Conservation (phyloP, 306 rosid species). For the Quillaja saponaria region DNA sequence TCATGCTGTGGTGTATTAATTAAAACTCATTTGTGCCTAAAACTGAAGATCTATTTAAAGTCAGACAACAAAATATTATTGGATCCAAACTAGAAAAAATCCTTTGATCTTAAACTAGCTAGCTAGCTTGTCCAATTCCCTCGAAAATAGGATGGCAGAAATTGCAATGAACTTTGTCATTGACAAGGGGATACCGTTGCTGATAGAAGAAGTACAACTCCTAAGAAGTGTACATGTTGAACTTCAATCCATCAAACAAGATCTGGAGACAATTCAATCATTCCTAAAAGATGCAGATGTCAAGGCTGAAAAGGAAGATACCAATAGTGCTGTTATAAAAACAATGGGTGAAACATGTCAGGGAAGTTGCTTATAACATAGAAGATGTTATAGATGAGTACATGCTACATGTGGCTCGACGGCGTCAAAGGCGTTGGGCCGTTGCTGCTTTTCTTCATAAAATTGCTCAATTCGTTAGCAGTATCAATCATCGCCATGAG, state of each 20-base stretch:
- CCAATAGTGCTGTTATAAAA: not conserved
- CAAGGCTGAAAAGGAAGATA: not conserved
- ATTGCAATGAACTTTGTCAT: not conserved
- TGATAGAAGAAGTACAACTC: not conserved
- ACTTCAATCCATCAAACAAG: not conserved
- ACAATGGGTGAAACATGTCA: slow-evolving; percentile 11
- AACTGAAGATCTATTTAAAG: too few relatives aligned
- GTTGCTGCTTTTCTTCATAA: not conserved
- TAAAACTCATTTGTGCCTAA: too few relatives aligned
- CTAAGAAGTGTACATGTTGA: not conserved
- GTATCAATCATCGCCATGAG: not conserved
- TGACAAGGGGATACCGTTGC: not conserved
- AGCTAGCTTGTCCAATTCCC: too few relatives aligned
- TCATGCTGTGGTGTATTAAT: too few relatives aligned
- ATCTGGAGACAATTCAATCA: not conserved
- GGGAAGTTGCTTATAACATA: slow-evolving; percentile 12
- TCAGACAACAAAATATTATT: too few relatives aligned
- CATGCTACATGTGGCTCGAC: not conserved
- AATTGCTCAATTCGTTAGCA: not conserved
- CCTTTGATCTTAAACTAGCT: too few relatives aligned
- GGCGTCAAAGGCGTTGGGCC: not conserved
- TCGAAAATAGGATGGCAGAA: slow-evolving; percentile 28
- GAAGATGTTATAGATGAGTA: slow-evolving; percentile 24
- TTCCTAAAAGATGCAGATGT: slow-evolving; percentile 15
- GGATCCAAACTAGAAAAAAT: too few relatives aligned